phyloP scores from a whole-genome alignment of 305 asterid genomes.

The Fraxinus floribunda region DNA sequence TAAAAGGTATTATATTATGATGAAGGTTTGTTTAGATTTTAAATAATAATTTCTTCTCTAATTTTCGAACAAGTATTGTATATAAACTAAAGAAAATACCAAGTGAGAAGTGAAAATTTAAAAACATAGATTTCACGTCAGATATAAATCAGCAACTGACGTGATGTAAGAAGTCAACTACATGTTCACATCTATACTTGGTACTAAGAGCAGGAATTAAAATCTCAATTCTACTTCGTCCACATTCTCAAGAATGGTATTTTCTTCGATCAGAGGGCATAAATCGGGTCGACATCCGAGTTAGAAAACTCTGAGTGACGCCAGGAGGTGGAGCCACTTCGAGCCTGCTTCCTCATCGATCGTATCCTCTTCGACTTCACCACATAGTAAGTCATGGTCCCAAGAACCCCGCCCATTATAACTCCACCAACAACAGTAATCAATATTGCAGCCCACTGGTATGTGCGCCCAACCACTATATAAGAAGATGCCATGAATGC shows the following conservation, averaged over 20 bases:
- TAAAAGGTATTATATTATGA: neutral
- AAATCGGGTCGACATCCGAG: conserved; percentile 48
- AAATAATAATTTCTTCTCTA: neutral
- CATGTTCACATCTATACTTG: neutral
- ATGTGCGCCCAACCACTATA: conserved; percentile 52
- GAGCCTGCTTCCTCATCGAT: conserved; percentile 44
- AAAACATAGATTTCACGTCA: neutral
- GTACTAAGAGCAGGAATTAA: neutral
- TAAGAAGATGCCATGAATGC: conserved; percentile 60
- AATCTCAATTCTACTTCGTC: neutral
- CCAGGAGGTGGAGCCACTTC: conserved; percentile 53
- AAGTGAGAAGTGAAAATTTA: neutral
- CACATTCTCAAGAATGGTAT: neutral
- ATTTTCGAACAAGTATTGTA: neutral
- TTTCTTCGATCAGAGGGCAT: conserved; percentile 39
- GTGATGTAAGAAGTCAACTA: neutral
- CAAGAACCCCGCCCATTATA: conserved; percentile 59
- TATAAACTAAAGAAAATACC: no score
- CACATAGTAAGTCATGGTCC: conserved; percentile 56
- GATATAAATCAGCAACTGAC: neutral
- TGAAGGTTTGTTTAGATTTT: neutral
- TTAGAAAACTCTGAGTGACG: conserved; percentile 49
- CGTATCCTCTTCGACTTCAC: conserved; percentile 49
- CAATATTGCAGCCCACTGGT: conserved; percentile 49
- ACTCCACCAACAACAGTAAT: conserved; percentile 51